Percentiles rank a stretch among this genome's conserved stretches.
Conservation (phyloP, 805 yeast genomes). For the Candida vartiovaarae region DNA sequence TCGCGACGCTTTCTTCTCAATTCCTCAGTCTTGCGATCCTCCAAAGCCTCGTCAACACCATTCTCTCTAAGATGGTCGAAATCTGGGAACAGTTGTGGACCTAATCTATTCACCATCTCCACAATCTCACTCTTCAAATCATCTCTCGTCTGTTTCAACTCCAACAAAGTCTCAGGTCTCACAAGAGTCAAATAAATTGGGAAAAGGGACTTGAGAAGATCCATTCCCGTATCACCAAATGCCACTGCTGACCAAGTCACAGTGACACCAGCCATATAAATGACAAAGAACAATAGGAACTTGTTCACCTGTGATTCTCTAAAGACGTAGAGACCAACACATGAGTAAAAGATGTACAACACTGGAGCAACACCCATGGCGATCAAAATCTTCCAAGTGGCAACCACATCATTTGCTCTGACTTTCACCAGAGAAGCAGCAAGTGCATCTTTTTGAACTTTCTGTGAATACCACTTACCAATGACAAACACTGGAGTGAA, state of each 20-base stretch:
- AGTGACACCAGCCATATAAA: slow-evolving; percentile 58
- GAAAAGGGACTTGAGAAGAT: slow-evolving; percentile 71
- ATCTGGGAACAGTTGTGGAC: slow-evolving; percentile 84
- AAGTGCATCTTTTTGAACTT: slow-evolving; percentile 71
- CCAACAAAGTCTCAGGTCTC: slow-evolving; percentile 47
- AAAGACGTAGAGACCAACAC: slow-evolving; percentile 38
- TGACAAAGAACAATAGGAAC: slow-evolving; percentile 27
- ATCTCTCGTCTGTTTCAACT: slow-evolving; percentile 55
- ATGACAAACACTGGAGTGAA: slow-evolving; percentile 85
- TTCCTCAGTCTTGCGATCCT: slow-evolving; percentile 30
- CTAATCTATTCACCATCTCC: slow-evolving; percentile 68
- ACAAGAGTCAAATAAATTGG: slow-evolving; percentile 68
- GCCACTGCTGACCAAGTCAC: slow-evolving; percentile 88
- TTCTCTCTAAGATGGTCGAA: slow-evolving; percentile 41
- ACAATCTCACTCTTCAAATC: slow-evolving; percentile 69
- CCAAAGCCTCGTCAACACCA: slow-evolving; percentile 25
- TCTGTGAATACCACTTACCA: slow-evolving; percentile 64
- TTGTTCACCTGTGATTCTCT: slow-evolving; percentile 28
- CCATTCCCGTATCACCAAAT: slow-evolving; percentile 92
- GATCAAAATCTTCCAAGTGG: slow-evolving; percentile 94
- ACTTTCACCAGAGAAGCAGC: slow-evolving; percentile 86
- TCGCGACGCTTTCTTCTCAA: slow-evolving; percentile 30
- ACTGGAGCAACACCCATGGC: slow-evolving; percentile 86
- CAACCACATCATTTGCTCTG: slow-evolving; percentile 88
- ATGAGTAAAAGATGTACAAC: slow-evolving; percentile 74